Percentiles rank a stretch among this genome's conserved stretches.
Evolutionary conservation across 208 protist genomes (phyloP).

Genomic region (Leishmania guyanensis): DNA sequence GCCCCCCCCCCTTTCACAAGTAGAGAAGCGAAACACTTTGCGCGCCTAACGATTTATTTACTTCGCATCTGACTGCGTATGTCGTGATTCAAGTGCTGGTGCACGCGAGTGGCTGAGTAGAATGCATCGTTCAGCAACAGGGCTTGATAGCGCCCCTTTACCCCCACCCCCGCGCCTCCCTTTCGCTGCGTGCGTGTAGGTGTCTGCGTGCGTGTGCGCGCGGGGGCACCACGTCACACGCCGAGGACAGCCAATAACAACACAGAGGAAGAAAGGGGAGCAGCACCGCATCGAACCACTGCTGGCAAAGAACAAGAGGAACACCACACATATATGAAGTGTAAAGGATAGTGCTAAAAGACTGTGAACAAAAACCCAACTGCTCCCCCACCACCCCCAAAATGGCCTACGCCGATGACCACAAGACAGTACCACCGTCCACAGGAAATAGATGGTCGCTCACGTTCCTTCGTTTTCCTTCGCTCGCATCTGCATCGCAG

Average conservation of each 20-base stretch:
- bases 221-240: neutral
- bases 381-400: neutral
- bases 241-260: neutral
- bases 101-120: neutral
- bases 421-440: neutral
- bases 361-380: slow-evolving; percentile 11
- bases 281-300: neutral
- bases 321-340: neutral
- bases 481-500: neutral
- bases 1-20: neutral
- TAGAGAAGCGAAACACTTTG: neutral
- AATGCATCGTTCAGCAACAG: neutral
- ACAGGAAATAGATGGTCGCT: neutral
- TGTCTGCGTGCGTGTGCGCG: neutral
- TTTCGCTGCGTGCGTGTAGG: neutral
- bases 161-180: too few relatives aligned
- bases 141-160: neutral
- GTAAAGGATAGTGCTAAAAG: neutral
- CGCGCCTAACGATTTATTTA: neutral
- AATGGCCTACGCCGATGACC: neutral
- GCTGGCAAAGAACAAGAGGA: neutral
- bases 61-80: neutral
- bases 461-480: neutral
- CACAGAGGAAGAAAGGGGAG: neutral
- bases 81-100: neutral